A percentile compares a stretch with the other conserved stretches of the same genome.
phyloP scores from a whole-genome alignment of 2,329 filamentous ascomycete species.

The Cryphonectria naterciae region DNA sequence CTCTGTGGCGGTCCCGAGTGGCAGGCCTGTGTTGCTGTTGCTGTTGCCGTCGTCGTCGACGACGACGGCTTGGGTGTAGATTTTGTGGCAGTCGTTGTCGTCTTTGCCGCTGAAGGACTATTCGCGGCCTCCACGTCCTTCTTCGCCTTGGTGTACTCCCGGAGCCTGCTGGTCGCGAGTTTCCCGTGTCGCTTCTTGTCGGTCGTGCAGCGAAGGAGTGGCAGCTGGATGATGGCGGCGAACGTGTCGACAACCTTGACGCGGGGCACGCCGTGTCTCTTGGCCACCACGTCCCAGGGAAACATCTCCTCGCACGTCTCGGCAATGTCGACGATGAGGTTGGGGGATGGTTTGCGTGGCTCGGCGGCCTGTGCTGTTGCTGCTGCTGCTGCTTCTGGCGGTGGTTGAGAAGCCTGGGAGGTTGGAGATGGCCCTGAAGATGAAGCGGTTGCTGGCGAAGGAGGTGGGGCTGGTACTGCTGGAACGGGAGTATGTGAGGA shows the following conservation, averaged over 20 bases:
- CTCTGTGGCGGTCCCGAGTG: background rate
- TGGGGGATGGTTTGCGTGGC: slow-evolving; percentile 42
- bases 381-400: slow-evolving; percentile 2
- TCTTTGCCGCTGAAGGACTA: background rate
- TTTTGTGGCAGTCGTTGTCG: background rate
- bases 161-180: slow-evolving; percentile 46
- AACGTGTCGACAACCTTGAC: slow-evolving; percentile 53
- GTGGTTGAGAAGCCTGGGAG: slow-evolving; percentile 30
- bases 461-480: slow-evolving; percentile 9
- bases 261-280: slow-evolving; percentile 47
- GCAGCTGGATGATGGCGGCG: slow-evolving; percentile 52
- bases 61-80: background rate
- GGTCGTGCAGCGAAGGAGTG: slow-evolving; percentile 49
- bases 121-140: slow-evolving; percentile 31
- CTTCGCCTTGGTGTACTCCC: slow-evolving; percentile 48
- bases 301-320: slow-evolving; percentile 52
- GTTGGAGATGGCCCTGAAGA: background rate
- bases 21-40: background rate
- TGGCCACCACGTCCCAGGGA: slow-evolving; percentile 51
- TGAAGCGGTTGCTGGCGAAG: background rate
- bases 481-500: slow-evolving; percentile 3
- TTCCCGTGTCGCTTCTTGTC: slow-evolving; percentile 48
- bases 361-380: slow-evolving; percentile 30
- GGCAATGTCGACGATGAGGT: slow-evolving; percentile 53
- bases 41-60: background rate